phyloP scores from a whole-genome alignment of 257 asterid species.

The Marsdenia floribunda region DNA sequence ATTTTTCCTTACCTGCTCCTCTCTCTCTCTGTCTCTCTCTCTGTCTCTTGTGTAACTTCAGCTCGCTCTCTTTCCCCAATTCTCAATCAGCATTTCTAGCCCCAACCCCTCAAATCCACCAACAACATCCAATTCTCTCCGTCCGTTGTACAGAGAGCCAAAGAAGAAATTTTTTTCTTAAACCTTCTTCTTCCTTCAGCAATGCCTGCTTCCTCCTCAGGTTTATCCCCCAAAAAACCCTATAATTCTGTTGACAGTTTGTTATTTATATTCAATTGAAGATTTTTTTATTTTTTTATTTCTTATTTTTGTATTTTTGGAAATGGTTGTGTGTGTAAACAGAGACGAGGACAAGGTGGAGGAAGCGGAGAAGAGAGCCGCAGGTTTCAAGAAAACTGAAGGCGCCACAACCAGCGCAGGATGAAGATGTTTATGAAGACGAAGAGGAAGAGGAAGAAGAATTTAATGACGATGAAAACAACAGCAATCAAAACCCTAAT shows the following conservation, averaged over 20 bases:
- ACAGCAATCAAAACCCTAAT: slow-evolving; percentile 21
- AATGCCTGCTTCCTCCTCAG: slow-evolving; percentile 98
- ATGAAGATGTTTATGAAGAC: slow-evolving; percentile 70
- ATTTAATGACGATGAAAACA: slow-evolving; percentile 46
- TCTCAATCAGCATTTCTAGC: neutral
- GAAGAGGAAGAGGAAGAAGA: slow-evolving; percentile 81
- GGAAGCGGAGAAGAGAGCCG: slow-evolving; percentile 86
- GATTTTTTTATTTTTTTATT: neutral
- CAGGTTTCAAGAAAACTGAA: slow-evolving; percentile 54
- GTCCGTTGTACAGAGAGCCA: neutral
- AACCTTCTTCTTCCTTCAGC: slow-evolving; percentile 19
- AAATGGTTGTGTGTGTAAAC: slow-evolving; percentile 2
- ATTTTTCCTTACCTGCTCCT: too few species aligned
- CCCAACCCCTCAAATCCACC: neutral
- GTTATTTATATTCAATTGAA: slow-evolving; percentile 2
- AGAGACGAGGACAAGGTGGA: slow-evolving; percentile 86
- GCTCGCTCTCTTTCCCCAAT: neutral
- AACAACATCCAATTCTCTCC: neutral
- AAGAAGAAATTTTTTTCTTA: neutral
- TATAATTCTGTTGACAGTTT: neutral
- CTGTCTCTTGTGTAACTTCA: too few species aligned
- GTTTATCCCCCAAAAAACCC: slow-evolving; percentile 19
- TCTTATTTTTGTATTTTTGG: neutral
- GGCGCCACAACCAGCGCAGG: slow-evolving; percentile 32
- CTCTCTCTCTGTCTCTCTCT: neutral